Evolutionary conservation across 2,329 filamentous ascomycete species (phyloP).

Genomic region (Aspergillus amoenus): DNA sequence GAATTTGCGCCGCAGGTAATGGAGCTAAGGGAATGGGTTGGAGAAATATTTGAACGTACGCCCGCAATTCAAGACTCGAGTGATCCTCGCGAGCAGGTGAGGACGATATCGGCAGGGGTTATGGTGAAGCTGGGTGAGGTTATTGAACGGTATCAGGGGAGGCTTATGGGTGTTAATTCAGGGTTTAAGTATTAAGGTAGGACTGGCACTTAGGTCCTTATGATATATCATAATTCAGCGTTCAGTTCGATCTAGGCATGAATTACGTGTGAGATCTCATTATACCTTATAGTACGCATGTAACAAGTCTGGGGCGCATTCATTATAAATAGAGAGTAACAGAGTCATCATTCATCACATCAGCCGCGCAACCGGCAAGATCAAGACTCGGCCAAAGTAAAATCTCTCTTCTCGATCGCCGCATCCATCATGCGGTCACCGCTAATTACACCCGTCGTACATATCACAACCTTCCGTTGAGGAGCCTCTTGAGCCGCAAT

Average conservation of each 20-base stretch:
- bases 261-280: neutral
- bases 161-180: conserved; percentile 69
- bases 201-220: neutral
- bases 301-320: neutral
- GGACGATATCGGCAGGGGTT: conserved; percentile 70
- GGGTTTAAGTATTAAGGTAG: conserved; percentile 41
- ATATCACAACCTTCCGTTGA: conserved; percentile 82
- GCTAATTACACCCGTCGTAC: conserved; percentile 86
- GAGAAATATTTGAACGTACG: conserved; percentile 66
- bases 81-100: conserved; percentile 38
- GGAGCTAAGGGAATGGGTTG: conserved; percentile 85
- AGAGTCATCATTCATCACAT: neutral
- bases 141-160: conserved; percentile 74
- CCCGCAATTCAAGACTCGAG: conserved; percentile 51
- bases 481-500: conserved; percentile 80
- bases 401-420: conserved; percentile 71
- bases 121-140: conserved; percentile 80
- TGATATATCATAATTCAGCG: neutral
- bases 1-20: conserved; percentile 74
- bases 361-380: neutral
- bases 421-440: conserved; percentile 86
- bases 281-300: neutral
- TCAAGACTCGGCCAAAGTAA: conserved; percentile 42
- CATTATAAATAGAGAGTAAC: neutral
- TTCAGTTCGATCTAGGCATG: neutral